Conservation (phyloP, 2,329 filamentous ascomycete genomes). For the Aspergillus vadensis region DNA sequence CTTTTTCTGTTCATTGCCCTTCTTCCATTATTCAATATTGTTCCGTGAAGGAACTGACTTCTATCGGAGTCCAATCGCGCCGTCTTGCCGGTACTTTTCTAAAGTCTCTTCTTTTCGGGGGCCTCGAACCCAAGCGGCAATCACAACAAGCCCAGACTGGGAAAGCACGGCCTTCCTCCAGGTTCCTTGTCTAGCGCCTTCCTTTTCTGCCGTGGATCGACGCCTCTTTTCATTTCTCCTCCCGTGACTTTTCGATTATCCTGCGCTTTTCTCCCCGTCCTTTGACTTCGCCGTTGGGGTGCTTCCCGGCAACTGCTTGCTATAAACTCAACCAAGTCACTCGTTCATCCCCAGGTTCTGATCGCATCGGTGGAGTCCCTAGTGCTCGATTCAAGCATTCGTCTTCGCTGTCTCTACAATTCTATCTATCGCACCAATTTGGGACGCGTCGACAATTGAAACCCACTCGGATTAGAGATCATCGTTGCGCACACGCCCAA, state of each 20-base stretch:
- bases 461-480: not conserved
- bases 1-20: not conserved
- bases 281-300: slow-evolving; percentile 3
- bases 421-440: slow-evolving; percentile 8
- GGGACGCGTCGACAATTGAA: slow-evolving; percentile 14
- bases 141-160: not conserved
- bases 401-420: not conserved
- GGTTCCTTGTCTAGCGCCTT: slow-evolving; percentile 1
- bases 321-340: slow-evolving; percentile 12
- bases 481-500: slow-evolving; percentile 1
- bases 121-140: not conserved
- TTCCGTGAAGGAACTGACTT: not conserved
- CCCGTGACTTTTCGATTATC: slow-evolving; percentile 6
- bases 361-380: slow-evolving; percentile 11
- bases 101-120: not conserved
- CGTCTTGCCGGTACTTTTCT: not conserved
- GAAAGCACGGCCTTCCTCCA: slow-evolving; percentile 3
- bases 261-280: slow-evolving; percentile 3
- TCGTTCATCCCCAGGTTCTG: slow-evolving; percentile 15
- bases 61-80: not conserved
- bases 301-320: slow-evolving; percentile 1
- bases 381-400: not conserved
- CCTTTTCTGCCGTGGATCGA: slow-evolving; percentile 11
- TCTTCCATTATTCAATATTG: not conserved
- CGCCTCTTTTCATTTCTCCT: slow-evolving; percentile 10